Percentiles rank a stretch among this genome's conserved stretches.
phyloP scores from a whole-genome alignment of 148 eudicot genomes.

The Camellia granthamiana region DNA sequence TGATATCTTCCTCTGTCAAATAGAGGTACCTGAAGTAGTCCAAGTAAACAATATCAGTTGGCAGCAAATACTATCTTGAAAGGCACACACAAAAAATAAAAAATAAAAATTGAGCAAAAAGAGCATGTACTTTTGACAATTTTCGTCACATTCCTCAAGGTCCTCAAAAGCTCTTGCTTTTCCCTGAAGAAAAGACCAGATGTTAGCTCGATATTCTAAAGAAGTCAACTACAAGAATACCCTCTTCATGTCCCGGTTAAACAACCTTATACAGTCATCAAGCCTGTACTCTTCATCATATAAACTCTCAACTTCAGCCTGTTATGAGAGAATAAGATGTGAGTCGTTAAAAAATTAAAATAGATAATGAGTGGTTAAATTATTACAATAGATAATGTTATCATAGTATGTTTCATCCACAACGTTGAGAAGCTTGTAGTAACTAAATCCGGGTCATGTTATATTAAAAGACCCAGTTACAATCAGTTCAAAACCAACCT shows the following conservation, averaged over 20 bases:
- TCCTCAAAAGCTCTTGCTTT: slow-evolving; percentile 27
- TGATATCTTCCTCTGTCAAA: slow-evolving; percentile 40
- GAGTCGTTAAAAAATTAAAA: neutral
- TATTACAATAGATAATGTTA: neutral
- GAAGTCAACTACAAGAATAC: neutral
- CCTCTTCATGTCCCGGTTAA: neutral
- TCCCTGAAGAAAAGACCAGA: slow-evolving; percentile 31
- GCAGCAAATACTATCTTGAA: neutral
- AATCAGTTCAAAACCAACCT: neutral
- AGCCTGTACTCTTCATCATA: slow-evolving; percentile 37
- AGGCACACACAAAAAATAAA: neutral
- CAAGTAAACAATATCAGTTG: slow-evolving; percentile 8
- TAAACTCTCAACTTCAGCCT: slow-evolving; percentile 37
- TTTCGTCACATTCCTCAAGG: slow-evolving; percentile 21
- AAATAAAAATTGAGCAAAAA: slow-evolving; percentile 12
- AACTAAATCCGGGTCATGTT: neutral
- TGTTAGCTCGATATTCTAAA: slow-evolving; percentile 17
- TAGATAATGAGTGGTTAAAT: neutral
- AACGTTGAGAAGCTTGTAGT: slow-evolving; percentile 1
- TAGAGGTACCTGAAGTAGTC: slow-evolving; percentile 32
- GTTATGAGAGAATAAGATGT: slow-evolving; percentile 18
- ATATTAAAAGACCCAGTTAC: neutral
- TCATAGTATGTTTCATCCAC: neutral
- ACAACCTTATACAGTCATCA: slow-evolving; percentile 48
- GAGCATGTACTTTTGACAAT: slow-evolving; percentile 32